Evolutionary conservation across 257 asterid species (phyloP), one percentile per base, ranked within the genome.

Genomic region (Gentiana straminea): DNA sequence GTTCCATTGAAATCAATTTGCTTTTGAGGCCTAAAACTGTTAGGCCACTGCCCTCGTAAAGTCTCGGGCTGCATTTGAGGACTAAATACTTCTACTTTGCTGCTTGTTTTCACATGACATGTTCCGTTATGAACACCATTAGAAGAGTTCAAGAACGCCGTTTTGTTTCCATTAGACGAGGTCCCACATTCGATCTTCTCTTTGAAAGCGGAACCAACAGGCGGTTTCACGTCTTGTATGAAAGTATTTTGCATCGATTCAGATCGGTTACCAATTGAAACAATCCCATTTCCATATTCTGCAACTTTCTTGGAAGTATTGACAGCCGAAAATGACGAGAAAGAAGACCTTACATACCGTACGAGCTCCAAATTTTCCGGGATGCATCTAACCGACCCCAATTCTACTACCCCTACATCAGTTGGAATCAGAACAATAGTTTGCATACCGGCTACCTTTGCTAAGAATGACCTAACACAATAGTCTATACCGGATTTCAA

Each of bases 351-450:
- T 32, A 83, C 67, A 52, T 73, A 60, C 61, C 73, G 83, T 61
- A 85, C 10, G 39, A 85, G 73, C 74, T 83, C 88, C 60, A 51
- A 11, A 50, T 73, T 88, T 54, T 85, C 98, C 0, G 88, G 89
- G 11, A 88, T 71, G 61, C 79, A 70, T 61, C 88, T 85, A 9
- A 85, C 84, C 0, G 98, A 92, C 1, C 98, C 98, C 58, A 92
- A 73, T 61, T 92, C 98, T 58, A 92, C 91, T 5, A 92, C 98
- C 8, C 98, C 97, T 8, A 81, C 68, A 59, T 81, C 88, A 48
- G 95, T 85, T 49, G 98, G 98, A 51, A 92, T 72, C 82, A 92
- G 59, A 44, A 80, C 95, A 44, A 92, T 70, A 11, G 98, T 92
- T 51, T 79, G 95, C 75, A 88, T 83, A 55, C 93, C 86, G 56